These are phyloP conservation scores for Xerophyta viscosa DNA, from an alignment of 106 monocot genomes.

Conservation along the genomic window DNA sequence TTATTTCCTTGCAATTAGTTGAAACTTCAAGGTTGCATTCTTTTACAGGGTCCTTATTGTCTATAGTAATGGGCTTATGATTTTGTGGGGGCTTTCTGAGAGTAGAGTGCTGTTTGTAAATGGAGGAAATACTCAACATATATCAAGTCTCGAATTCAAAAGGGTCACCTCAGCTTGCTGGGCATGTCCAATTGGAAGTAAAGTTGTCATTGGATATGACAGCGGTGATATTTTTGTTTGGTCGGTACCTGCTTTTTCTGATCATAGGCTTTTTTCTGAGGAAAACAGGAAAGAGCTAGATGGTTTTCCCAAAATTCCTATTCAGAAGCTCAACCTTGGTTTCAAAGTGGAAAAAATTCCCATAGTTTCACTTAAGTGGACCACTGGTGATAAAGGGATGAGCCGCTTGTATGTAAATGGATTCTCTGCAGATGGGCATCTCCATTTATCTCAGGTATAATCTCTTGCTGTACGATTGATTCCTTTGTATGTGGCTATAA, in stretches of 20 bases:
- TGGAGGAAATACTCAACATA: slow-evolving; percentile 33
- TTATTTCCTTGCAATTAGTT: too few relatives aligned
- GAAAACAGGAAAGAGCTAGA: slow-evolving; percentile 14
- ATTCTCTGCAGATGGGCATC: slow-evolving; percentile 30
- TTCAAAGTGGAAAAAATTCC: slow-evolving; percentile 74
- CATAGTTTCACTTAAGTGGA: slow-evolving; percentile 56
- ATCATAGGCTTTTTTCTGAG: slow-evolving; percentile 11
- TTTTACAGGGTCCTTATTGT: slow-evolving; percentile 61
- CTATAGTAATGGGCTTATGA: slow-evolving; percentile 61
- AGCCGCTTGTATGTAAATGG: slow-evolving; percentile 73
- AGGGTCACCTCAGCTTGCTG: slow-evolving; percentile 63
- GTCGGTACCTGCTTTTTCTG: slow-evolving; percentile 38
- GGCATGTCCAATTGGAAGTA: slow-evolving; percentile 65
- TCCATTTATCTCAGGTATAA: slow-evolving; percentile 62
- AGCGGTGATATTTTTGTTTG: slow-evolving; percentile 79
- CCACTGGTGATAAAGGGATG: slow-evolving; percentile 33
- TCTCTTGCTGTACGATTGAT: too few relatives aligned
- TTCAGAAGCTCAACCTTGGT: slow-evolving; percentile 80
- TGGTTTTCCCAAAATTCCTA: slow-evolving; percentile 38
- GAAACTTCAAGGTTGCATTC: neutral
- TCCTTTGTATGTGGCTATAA: too few relatives aligned
- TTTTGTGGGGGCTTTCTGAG: slow-evolving; percentile 70
- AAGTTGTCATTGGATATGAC: slow-evolving; percentile 65
- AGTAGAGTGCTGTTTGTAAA: slow-evolving; percentile 39
- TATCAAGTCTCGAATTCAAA: slow-evolving; percentile 35